Percentiles rank a stretch among this genome's conserved stretches.
These are phyloP conservation scores for Isabelozyma pseudorhagii DNA, from an alignment of 805 yeast genomes.

Conservation along the genomic window DNA sequence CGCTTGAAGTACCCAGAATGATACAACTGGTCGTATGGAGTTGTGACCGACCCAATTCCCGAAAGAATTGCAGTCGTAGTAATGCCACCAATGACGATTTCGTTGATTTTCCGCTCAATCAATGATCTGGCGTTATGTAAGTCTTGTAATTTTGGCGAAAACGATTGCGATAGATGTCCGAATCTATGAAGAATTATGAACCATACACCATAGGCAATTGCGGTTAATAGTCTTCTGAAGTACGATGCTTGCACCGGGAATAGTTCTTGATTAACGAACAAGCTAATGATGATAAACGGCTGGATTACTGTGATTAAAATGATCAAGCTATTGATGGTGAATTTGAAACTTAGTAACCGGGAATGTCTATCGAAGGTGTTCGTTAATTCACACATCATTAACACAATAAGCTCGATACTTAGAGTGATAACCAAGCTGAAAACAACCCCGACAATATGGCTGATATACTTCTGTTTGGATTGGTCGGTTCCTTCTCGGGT, in stretches of 20 bases:
- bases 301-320: conserved; percentile 38
- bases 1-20: conserved; percentile 1
- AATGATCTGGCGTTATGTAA: conserved; percentile 17
- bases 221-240: conserved; percentile 1
- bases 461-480: neutral
- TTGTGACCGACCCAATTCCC: conserved; percentile 51
- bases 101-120: conserved; percentile 43
- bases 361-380: conserved; percentile 17
- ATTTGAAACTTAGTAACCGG: conserved; percentile 32
- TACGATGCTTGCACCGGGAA: conserved; percentile 10
- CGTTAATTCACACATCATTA: conserved; percentile 36
- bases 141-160: conserved; percentile 14
- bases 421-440: conserved; percentile 30
- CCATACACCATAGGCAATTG: conserved; percentile 25
- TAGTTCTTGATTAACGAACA: conserved; percentile 25
- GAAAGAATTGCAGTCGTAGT: conserved; percentile 48
- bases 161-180: conserved; percentile 28
- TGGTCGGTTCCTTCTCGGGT: conserved; percentile 1
- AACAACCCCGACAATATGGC: conserved; percentile 17
- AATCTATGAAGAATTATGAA: conserved; percentile 27
- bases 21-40: conserved; percentile 28
- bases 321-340: conserved; percentile 37
- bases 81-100: conserved; percentile 47
- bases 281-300: conserved; percentile 39
- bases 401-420: conserved; percentile 26